Evolutionary conservation across 345 rosid genomes (phyloP), one percentile per base, ranked within the genome.

Genomic region (Alliaria petiolata): DNA sequence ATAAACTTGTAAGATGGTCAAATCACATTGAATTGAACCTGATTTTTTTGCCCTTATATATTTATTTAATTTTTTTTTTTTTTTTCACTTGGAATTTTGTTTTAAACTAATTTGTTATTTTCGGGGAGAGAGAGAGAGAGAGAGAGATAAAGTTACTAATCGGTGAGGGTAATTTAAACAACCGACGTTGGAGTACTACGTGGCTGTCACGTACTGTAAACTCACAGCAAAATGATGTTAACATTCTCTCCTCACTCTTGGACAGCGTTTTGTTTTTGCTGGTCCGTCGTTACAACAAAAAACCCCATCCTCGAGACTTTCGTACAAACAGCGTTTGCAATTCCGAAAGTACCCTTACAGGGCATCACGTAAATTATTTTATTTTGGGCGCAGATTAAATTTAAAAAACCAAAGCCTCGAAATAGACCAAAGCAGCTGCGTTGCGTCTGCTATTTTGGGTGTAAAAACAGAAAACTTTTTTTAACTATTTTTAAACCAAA

Each of bases 221-320:
- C 57, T 62, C 74, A 76, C 75, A 22, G 25, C 25, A 22, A 22
- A 22, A 22, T 22, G 25, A 22, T 22, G 25, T 22, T 22, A 22
- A 22, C 25, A 22, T 22, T 22, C 25, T 22, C 25, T 22, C 25
- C 25, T 22, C 25, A 22, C 25, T 22, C 25, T 22, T 1, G 25
- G 25, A 22, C 25, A 76, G 70, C 78, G 78, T 59, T 56, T 51
- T 35, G 14, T 52, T 51, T 33, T 52, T 56, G 52, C 64, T 52
- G 80, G 67, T 73, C 39, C 83, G 65, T 77, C 72, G 89, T 78
- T 81, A 69, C 81, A 77, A 87, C 86, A 34, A 74, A 80, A 79
- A n/a, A n/a, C n/a, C n/a, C n/a, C 50, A 70, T 76, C 68, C 11
- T 15, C 14, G 10, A 51, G 54, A 51, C 53, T 71, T 59, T 69